Evolutionary conservation across 495 filamentous ascomycete species (phyloP), one percentile per base, ranked within the genome.

Genomic region (Pyrenula massariospora): DNA sequence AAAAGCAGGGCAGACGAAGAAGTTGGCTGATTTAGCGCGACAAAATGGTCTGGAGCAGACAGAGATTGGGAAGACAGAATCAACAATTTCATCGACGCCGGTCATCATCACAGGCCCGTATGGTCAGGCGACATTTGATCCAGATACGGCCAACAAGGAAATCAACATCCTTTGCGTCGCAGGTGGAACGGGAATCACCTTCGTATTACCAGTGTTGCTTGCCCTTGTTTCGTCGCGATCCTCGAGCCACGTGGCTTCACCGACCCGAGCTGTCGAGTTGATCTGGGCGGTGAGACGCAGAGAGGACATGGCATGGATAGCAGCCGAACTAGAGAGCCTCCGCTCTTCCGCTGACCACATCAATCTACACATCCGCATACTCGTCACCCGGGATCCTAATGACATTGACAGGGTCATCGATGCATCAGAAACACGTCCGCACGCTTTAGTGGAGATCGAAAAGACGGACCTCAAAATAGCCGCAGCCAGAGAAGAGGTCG

Each of bases 141-240:
- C 71, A 15, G 54, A 68, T 21, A 24, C 73, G 21, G n/a, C n/a
- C n/a, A 69, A 65, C 1, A 63, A 66, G 15, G 69, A 72, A 22
- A 66, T 70, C 22, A 86, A 86, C 54, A 65, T 86, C 20, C 69
- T 86, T 10, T 81, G 76, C 56, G 66, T 86, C 1, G 82, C 83
- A 2, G 83, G 84, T 25, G 82, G 85, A 10, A 86, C 84, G 0
- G 83, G 84, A 2, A 77, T 85, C 36, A 77, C 82, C 0, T 86
- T 81, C 59, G 75, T 83, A 1, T 71, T 86, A 0, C 82, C 84
- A 0, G 63, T 83, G 0, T 63, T 84, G 1, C 70, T 80, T 10
- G 61, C 70, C 0, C 58, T 82, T n/a, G n/a, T n/a, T n/a, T n/a
- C n/a, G n/a, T n/a, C n/a, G n/a, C n/a, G 21, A 63, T 70, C 15